Evolutionary conservation across 352 stramenopile genomes (phyloP).

Genomic region (Peronospora destructor): DNA sequence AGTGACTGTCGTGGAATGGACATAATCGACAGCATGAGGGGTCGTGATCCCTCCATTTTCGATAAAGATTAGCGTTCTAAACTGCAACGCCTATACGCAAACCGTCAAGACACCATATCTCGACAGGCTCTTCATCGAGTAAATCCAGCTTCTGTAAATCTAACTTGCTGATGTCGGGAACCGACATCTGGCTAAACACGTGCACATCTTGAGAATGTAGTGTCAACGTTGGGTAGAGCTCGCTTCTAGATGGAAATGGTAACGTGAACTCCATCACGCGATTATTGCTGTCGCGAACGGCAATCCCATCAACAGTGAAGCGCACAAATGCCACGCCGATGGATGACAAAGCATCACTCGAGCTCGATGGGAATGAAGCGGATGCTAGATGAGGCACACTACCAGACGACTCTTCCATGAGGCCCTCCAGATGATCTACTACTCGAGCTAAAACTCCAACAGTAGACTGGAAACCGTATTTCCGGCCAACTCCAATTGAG

Average conservation of each 20-base stretch:
- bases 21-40: slow-evolving; percentile 15
- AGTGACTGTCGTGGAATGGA: slow-evolving; percentile 19
- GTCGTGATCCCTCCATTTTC: slow-evolving; percentile 5
- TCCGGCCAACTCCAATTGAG: slow-evolving; percentile 47
- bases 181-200: slow-evolving; percentile 74
- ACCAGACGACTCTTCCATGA: slow-evolving; percentile 6
- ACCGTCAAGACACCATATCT: slow-evolving; percentile 75
- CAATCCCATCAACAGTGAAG: slow-evolving; percentile 64
- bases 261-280: slow-evolving; percentile 54
- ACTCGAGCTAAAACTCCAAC: slow-evolving; percentile 70
- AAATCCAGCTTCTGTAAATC: slow-evolving; percentile 52
- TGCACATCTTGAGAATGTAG: slow-evolving; percentile 77
- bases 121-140: slow-evolving; percentile 19
- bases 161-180: slow-evolving; percentile 49
- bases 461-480: slow-evolving; percentile 58
- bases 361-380: slow-evolving; percentile 11
- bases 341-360: slow-evolving; percentile 11
- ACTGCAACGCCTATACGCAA: slow-evolving; percentile 27
- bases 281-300: slow-evolving; percentile 49
- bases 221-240: slow-evolving; percentile 80
- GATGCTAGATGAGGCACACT: slow-evolving; percentile 5
- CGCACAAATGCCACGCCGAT: slow-evolving; percentile 43
- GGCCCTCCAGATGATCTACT: slow-evolving; percentile 30
- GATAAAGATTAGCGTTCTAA: slow-evolving; percentile 20
- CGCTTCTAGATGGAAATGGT: slow-evolving; percentile 46